Conservation (phyloP, 768 basidiomycete species). For the Symmetrospora coprosmae region DNA sequence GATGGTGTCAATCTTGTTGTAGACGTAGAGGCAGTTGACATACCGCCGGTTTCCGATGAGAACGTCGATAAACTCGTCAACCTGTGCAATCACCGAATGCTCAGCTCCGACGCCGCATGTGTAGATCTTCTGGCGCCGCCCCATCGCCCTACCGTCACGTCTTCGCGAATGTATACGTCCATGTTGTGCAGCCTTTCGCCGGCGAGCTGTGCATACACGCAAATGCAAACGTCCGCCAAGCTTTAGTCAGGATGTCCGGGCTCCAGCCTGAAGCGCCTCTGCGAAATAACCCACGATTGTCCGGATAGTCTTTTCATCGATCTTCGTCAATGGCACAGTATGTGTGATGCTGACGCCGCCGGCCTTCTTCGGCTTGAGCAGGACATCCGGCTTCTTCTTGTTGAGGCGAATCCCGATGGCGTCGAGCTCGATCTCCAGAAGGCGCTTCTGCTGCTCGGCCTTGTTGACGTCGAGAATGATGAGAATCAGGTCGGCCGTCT, state of each 20-base stretch:
- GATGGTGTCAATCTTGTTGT: conserved; percentile 83
- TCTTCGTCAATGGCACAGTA: conserved; percentile 85
- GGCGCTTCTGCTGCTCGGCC: conserved; percentile 63
- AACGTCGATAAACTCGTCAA: conserved; percentile 97
- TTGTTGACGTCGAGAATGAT: conserved; percentile 66
- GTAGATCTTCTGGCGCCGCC: no score
- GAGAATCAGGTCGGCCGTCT: conserved; percentile 79
- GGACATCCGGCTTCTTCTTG: conserved; percentile 72
- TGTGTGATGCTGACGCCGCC: conserved; percentile 45
- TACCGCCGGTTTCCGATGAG: conserved; percentile 92
- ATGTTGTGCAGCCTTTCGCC: conserved; percentile 33
- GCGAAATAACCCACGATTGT: conserved; percentile 87
- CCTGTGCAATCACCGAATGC: no score
- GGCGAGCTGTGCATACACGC: conserved; percentile 12
- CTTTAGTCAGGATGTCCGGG: no score
- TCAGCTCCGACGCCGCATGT: no score
- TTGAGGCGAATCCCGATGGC: conserved; percentile 93
- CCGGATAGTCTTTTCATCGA: conserved; percentile 85
- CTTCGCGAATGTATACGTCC: conserved; percentile 88
- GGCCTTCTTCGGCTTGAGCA: conserved; percentile 83
- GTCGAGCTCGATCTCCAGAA: conserved; percentile 85
- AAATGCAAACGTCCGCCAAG: not conserved
- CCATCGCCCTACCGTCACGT: conserved; percentile 56
- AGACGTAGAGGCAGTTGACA: conserved; percentile 61
- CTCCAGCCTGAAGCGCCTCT: no score